These are phyloP conservation scores for Talaromyces stipitatus DNA, from an alignment of 495 filamentous ascomycete species.

Conservation along the genomic window DNA sequence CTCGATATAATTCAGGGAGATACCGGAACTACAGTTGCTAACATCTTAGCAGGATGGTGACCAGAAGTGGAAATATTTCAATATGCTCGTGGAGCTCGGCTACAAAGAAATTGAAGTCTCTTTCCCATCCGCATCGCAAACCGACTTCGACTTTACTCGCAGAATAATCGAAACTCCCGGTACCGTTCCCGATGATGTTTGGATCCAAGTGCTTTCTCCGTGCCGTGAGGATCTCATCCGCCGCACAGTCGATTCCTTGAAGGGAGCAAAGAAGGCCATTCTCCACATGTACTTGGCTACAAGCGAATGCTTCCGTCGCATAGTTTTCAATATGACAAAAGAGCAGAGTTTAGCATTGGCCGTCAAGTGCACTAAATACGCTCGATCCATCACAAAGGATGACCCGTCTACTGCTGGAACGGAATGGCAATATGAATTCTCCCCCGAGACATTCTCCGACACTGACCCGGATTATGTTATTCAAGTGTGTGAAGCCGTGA, in stretches of 20 bases:
- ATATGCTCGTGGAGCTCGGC: slow-evolving; percentile 86
- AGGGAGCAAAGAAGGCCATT: slow-evolving; percentile 90
- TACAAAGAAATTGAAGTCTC: slow-evolving; percentile 99
- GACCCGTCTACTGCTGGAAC: slow-evolving; percentile 65
- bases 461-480: slow-evolving; percentile 77
- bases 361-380: slow-evolving; percentile 78
- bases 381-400: slow-evolving; percentile 90
- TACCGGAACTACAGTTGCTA: not conserved
- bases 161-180: slow-evolving; percentile 82
- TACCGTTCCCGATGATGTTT: slow-evolving; percentile 84
- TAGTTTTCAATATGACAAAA: slow-evolving; percentile 83
- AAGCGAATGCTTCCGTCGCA: slow-evolving; percentile 81
- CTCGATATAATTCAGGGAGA: not conserved
- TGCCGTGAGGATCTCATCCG: slow-evolving; percentile 90
- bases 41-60: slow-evolving; percentile 60
- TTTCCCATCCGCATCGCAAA: slow-evolving; percentile 89
- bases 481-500: slow-evolving; percentile 86
- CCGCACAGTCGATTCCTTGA: slow-evolving; percentile 82
- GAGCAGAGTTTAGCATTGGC: slow-evolving; percentile 76
- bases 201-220: slow-evolving; percentile 88
- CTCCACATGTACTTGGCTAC: slow-evolving; percentile 96
- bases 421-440: slow-evolving; percentile 94
- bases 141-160: slow-evolving; percentile 92
- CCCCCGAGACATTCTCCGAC: slow-evolving; percentile 94
- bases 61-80: slow-evolving; percentile 92